Evolutionary conservation across 2,329 filamentous ascomycete genomes (phyloP), one percentile per base, ranked within the genome.

Genomic region (Madurella fahalii): DNA sequence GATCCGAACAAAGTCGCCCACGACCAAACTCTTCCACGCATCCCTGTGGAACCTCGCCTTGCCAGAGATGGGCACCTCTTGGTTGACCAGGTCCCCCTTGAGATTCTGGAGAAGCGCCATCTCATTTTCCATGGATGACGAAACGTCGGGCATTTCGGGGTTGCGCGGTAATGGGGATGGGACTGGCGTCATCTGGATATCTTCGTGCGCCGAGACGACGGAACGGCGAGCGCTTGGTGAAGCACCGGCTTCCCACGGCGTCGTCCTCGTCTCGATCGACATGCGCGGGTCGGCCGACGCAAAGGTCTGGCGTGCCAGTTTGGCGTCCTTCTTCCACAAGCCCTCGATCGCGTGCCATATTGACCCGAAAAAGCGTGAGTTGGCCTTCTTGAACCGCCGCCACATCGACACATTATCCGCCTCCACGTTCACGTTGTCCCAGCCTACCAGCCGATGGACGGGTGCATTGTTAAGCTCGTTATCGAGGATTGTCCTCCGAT

Each of bases 111-210:
- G 53, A n/a, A 74, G 69, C 8, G 70, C 63, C 1, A 68, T 65
- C 56, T 74, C 69, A 41, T 70, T 69, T 2, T 72, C 71, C 54
- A 69, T 64, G 20, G 73, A 65, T 50, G 72, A 63, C 42, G 67
- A 66, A 2, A 68, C 65, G 12, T 58, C 59, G 9, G 68, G 69
- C 53, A 70, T 60, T 15, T 70, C 63, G 7, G 65, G 65, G 61
- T 68, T 65, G 63, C 74, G 66, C 1, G 85, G 85, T 1, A 84
- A 76, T 5, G 90, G 91, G 2, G 92, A 96, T 2, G 88, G 85
- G 16, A 99, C 92, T 0, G 93, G 92, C 0, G 92, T 97, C 92
- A 99, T 95, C 67, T 93, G 91, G 51, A 99, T 95, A 25, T 88
- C 89, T 55, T 89, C 84, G 39, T 76, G 75, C 17, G 77, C 77